Evolutionary conservation across 1,139 yeast species (phyloP).

Genomic region (Hanseniaspora sp.): DNA sequence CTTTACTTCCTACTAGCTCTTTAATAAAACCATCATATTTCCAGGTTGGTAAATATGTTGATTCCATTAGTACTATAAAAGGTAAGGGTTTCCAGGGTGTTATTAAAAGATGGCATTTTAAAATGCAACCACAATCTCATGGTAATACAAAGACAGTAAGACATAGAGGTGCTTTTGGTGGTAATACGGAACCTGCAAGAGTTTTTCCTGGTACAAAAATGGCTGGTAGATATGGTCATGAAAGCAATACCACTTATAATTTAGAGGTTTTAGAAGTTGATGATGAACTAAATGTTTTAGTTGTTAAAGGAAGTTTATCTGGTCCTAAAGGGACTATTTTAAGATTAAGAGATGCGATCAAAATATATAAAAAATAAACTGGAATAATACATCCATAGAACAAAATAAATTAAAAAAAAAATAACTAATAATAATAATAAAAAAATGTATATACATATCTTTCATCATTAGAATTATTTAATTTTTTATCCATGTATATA

Average conservation of each 20-base stretch:
- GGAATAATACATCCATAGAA: too few relatives aligned
- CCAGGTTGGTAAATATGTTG: constrained; percentile 72
- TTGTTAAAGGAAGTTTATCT: constrained; percentile 82
- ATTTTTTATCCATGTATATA: too few relatives aligned
- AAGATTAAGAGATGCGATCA: constrained; percentile 66
- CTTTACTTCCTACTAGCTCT: constrained; percentile 67
- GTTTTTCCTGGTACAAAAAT: constrained; percentile 92
- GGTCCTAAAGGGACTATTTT: constrained; percentile 76
- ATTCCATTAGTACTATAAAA: constrained; percentile 63
- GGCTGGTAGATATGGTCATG: constrained; percentile 95
- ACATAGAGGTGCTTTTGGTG: constrained; percentile 96
- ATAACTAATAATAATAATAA: background rate
- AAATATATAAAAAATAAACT: constrained; percentile 26
- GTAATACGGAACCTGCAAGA: constrained; percentile 90
- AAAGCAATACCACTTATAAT: constrained; percentile 63
- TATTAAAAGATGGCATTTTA: constrained; percentile 90
- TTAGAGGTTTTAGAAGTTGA: constrained; percentile 67
- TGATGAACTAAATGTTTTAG: constrained; percentile 66
- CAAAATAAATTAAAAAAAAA: too few relatives aligned
- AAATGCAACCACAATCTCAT: constrained; percentile 84
- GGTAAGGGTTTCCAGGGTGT: constrained; percentile 99
- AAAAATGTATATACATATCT: background rate
- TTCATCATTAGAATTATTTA: too few relatives aligned
- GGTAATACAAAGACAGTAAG: constrained; percentile 94
- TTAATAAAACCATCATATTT: constrained; percentile 75